Conservation (phyloP, 495 filamentous ascomycete species). For the Neurospora discreta region DNA sequence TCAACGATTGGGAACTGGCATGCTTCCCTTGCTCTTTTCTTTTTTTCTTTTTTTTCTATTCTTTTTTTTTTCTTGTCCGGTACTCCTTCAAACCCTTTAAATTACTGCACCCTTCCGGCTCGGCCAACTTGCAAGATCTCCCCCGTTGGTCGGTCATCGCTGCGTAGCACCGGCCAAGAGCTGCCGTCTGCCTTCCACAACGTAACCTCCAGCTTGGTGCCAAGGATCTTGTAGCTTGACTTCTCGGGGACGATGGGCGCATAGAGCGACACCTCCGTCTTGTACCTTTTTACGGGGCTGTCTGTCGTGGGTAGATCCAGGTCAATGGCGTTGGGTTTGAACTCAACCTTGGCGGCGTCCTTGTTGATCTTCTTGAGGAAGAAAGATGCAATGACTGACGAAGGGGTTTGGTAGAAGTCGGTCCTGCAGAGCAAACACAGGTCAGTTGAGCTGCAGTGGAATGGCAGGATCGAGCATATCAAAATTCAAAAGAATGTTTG, state of each 20-base stretch:
- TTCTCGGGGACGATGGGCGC: constrained; percentile 60
- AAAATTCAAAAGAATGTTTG: constrained; percentile 6
- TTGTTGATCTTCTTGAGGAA: constrained; percentile 97
- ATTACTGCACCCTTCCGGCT: constrained; percentile 52
- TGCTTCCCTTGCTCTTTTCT: not conserved
- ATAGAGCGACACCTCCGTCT: constrained; percentile 62
- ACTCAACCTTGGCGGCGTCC: constrained; percentile 56
- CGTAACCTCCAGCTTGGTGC: constrained; percentile 88
- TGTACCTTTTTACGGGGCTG: constrained; percentile 61
- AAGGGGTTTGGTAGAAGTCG: constrained; percentile 91
- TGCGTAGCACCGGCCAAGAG: constrained; percentile 84
- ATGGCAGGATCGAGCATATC: constrained; percentile 1
- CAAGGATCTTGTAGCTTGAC: constrained; percentile 73
- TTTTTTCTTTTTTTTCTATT: constrained; percentile 2
- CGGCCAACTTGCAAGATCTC: constrained; percentile 75
- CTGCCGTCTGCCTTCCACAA: constrained; percentile 71
- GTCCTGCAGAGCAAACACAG: constrained; percentile 37
- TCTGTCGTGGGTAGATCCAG: constrained; percentile 80
- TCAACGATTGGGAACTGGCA: not conserved
- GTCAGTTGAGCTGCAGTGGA: constrained; percentile 6
- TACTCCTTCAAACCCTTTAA: not conserved
- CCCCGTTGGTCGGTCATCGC: constrained; percentile 65
- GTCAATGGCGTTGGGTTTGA: constrained; percentile 45
- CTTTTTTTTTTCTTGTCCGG: not conserved
- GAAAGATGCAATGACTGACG: constrained; percentile 76